Conservation (phyloP, 2,329 filamentous ascomycete genomes). For the Ampelomyces quisqualis region DNA sequence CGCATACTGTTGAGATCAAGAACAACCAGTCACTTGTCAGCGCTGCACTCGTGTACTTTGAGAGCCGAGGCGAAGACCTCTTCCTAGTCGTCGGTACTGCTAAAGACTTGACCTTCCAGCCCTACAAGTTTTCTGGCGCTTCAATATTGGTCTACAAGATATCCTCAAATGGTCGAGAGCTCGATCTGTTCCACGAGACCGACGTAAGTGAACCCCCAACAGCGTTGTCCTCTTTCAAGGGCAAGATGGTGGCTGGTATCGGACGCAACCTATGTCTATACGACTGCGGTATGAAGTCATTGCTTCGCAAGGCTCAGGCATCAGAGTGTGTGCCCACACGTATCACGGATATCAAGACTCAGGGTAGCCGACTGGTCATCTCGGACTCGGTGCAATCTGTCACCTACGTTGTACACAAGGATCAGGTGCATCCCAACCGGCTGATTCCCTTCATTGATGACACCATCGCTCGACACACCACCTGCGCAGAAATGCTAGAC, state of each 20-base stretch:
- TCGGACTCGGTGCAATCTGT: slow-evolving; percentile 92
- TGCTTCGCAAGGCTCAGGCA: slow-evolving; percentile 88
- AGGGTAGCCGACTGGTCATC: slow-evolving; percentile 87
- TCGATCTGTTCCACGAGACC: slow-evolving; percentile 97
- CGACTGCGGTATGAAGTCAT: slow-evolving; percentile 87
- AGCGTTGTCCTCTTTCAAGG: slow-evolving; percentile 91
- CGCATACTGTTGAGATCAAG: slow-evolving; percentile 77
- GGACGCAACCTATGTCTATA: slow-evolving; percentile 82
- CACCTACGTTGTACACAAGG: slow-evolving; percentile 91
- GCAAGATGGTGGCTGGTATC: slow-evolving; percentile 80
- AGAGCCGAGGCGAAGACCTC: slow-evolving; percentile 76
- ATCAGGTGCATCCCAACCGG: slow-evolving; percentile 71
- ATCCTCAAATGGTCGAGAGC: slow-evolving; percentile 77
- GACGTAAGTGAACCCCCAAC: slow-evolving; percentile 85
- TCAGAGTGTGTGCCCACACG: slow-evolving; percentile 70
- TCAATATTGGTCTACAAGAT: slow-evolving; percentile 93
- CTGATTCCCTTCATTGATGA: slow-evolving; percentile 94
- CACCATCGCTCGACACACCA: slow-evolving; percentile 85
- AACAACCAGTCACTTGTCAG: slow-evolving; percentile 92
- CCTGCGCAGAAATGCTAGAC: slow-evolving; percentile 88
- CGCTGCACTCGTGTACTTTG: slow-evolving; percentile 78
- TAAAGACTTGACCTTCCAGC: slow-evolving; percentile 81
- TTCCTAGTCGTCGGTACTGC: slow-evolving; percentile 95
- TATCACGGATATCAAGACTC: slow-evolving; percentile 86
- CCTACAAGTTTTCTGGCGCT: slow-evolving; percentile 69